Evolutionary conservation across 2,329 filamentous ascomycete genomes (phyloP).

Genomic region (Torrubiella hemipterigena): DNA sequence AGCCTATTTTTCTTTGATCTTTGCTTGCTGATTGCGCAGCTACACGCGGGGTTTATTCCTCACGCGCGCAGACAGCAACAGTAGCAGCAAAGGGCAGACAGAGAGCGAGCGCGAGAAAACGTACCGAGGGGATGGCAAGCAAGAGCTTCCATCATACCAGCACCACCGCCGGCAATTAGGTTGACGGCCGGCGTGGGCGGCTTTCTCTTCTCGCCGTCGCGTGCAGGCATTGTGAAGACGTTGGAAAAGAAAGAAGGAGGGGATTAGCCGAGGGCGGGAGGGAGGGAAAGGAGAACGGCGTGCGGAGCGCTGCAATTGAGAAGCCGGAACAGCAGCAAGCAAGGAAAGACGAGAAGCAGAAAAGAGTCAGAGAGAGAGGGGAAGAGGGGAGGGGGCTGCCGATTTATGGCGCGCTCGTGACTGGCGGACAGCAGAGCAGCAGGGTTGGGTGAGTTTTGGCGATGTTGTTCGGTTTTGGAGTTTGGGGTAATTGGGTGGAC

Average conservation of each 20-base stretch:
- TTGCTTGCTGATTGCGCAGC: no score
- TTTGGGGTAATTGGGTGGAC: no score
- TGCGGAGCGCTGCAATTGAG: no score
- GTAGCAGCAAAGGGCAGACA: conserved; percentile 1
- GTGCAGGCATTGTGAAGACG: conserved; percentile 23
- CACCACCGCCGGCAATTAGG: conserved; percentile 87
- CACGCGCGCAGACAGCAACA: background rate
- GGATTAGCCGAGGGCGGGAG: no score
- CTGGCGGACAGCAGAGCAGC: no score
- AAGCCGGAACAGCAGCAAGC: no score
- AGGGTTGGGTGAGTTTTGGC: no score
- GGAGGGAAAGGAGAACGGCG: conserved; percentile 6
- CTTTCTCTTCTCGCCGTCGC: conserved; percentile 43
- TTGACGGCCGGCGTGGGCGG: conserved; percentile 81
- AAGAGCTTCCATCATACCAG: conserved; percentile 98
- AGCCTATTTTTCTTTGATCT: conserved; percentile 1
- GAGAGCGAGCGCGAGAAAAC: conserved; percentile 13
- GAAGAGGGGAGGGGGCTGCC: no score
- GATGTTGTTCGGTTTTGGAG: no score
- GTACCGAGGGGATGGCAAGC: conserved; percentile 86
- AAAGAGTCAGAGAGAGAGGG: background rate
- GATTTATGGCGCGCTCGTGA: no score
- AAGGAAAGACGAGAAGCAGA: background rate
- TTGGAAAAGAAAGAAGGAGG: no score
- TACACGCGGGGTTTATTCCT: no score